Conservation (phyloP, 495 filamentous ascomycete species). For the Xylaria venustula region DNA sequence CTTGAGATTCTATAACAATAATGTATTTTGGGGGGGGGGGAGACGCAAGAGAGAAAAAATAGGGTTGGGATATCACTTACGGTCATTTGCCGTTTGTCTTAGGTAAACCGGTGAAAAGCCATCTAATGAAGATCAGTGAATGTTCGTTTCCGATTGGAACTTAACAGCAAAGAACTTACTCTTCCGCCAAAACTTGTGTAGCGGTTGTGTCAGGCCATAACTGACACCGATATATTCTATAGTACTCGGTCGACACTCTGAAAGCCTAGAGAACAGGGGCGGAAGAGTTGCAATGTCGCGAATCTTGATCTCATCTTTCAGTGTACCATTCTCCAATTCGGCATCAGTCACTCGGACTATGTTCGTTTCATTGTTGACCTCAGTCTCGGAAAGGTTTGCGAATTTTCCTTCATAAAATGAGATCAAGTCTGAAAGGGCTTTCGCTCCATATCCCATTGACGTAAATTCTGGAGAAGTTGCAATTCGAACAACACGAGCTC, state of each 20-base stretch:
- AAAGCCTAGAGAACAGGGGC: slow-evolving; percentile 84
- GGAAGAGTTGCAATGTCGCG: slow-evolving; percentile 90
- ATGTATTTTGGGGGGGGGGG: too few species aligned
- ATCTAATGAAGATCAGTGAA: slow-evolving; percentile 19
- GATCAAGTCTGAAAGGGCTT: slow-evolving; percentile 77
- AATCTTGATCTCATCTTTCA: slow-evolving; percentile 86
- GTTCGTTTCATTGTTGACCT: slow-evolving; percentile 44
- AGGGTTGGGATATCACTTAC: neutral
- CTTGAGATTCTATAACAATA: too few species aligned
- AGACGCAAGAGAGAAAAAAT: neutral
- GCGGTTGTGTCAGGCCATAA: slow-evolving; percentile 82
- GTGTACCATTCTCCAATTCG: slow-evolving; percentile 73
- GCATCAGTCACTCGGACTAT: slow-evolving; percentile 81
- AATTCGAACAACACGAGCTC: slow-evolving; percentile 89
- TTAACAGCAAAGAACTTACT: slow-evolving; percentile 17
- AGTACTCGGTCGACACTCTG: slow-evolving; percentile 73
- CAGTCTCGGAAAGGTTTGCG: slow-evolving; percentile 69
- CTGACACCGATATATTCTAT: slow-evolving; percentile 95
- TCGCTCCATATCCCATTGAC: slow-evolving; percentile 89
- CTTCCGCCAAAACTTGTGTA: slow-evolving; percentile 95
- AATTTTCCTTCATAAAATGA: slow-evolving; percentile 98
- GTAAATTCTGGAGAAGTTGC: slow-evolving; percentile 94
- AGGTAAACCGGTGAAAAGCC: slow-evolving; percentile 90
- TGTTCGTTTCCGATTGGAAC: too few species aligned
- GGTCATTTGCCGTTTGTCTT: slow-evolving; percentile 81